Evolutionary conservation across 1,284 basidiomycete species (phyloP), one percentile per base, ranked within the genome.

Genomic region (Leccinum pachyderme): DNA sequence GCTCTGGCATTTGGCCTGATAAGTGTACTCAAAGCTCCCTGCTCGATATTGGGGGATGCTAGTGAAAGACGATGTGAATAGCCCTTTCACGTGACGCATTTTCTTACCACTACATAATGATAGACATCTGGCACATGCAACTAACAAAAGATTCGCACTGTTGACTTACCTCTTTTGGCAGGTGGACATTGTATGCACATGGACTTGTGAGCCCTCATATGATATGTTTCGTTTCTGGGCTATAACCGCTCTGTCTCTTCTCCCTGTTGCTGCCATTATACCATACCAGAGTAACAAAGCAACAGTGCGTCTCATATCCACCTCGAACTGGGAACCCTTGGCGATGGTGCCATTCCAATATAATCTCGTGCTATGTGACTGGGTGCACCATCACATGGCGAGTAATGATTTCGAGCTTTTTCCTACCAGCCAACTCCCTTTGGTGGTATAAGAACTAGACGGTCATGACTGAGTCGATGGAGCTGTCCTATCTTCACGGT

Each of bases 381-480:
- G 48, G 39, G 39, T 48, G 27, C 43, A 29, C 52, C 7, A 37
- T 29, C 55, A 56, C 55, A 64, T 60, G 55, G 49, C 39, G 12
- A 25, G 33, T 18, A 24, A 41, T 24, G 39, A 39, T 51, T 48
- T 22, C 13, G 45, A 61, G 27, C 32, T 44, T 33, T 27, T 24
- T 41, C 27, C 25, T 37, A 46, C 47, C 35, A 2, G 29, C 50
- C 45, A 35, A 48, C 39, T 44, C 25, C 43, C 39, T 53, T 51
- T 7, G n/a, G 49, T 48, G 50, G 52, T 68, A 70, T 68, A 66
- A 68, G 51, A 64, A 28, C 54, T 52, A 31, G 13, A 46, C n/a
- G 33, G 7, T 29, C 33, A 53, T 52, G 59, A 35, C 32, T 29
- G 27, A 32, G 33, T 45, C 6, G 29, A 24, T 41, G 28, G 32